Evolutionary conservation across 805 yeast genomes (phyloP), one percentile per base, ranked within the genome.

Genomic region (Starmerella tilneyi): DNA sequence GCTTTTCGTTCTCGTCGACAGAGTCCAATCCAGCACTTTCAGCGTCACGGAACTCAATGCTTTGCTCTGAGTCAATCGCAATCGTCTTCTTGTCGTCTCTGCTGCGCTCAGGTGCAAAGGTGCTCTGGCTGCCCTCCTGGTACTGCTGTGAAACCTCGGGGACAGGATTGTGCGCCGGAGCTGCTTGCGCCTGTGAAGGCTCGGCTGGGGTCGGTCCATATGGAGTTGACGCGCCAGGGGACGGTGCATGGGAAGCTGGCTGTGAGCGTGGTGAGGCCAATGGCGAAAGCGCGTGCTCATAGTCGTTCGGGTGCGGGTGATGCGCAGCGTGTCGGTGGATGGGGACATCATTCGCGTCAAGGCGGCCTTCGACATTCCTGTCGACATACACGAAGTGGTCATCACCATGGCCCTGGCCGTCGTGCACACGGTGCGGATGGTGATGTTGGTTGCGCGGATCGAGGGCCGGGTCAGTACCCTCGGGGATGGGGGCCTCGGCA

Each of bases 31-130:
- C 23, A 13, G 42, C 40, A 2, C 57, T 58, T 2, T 47, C 50
- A 12, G 50, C 42, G 39, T 64, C 70, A 44, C 62, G 63, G 46
- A 59, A 46, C 34, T 59, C 54, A 28, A 69, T 60, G 37, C 46
- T 38, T 8, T 37, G 24, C 57, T 78, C 82, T 50, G 69, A 66
- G 19, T 64, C 68, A 1, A 78, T 81, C 48, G 76, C 13, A 3
- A 40, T 16, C 3, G n/a, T 20, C 34, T 31, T 33, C 29, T 44
- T 42, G 15, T 41, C 48, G 19, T 32, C 37, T 19, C 29, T 23
- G 9, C 31, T 21, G 11, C 12, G 31, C 20, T 17, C 36, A 20
- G 41, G 30, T 28, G 3, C 5, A 12, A 37, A 21, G 11, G 43
- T n/a, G 6, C n/a, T n/a, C n/a, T n/a, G n/a, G n/a, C n/a, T n/a